Evolutionary conservation across 2,329 filamentous ascomycete species (phyloP).

Genomic region (Cytospora piceicola): DNA sequence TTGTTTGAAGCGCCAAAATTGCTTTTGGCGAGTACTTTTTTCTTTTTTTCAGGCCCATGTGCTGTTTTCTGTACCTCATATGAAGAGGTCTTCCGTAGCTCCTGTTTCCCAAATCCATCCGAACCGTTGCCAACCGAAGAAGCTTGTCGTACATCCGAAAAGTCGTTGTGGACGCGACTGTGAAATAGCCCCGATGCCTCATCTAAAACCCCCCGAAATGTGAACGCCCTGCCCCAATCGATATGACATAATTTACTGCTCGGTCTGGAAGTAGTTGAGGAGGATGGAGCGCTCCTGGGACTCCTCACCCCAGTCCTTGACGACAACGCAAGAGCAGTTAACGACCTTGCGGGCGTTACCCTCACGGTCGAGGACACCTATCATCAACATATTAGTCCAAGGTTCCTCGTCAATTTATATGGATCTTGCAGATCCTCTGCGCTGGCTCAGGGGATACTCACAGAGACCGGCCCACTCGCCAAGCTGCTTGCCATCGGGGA

Average conservation of each 20-base stretch:
- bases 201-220: slow-evolving; percentile 42
- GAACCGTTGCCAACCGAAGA: slow-evolving; percentile 50
- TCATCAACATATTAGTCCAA: slow-evolving; percentile 21
- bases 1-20: neutral
- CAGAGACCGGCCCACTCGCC: slow-evolving; percentile 99
- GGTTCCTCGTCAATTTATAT: too few species aligned
- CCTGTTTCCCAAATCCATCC: slow-evolving; percentile 43
- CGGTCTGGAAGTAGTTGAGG: slow-evolving; percentile 99
- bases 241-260: slow-evolving; percentile 60
- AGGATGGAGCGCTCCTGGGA: slow-evolving; percentile 98
- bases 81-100: slow-evolving; percentile 38
- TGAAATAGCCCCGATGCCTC: slow-evolving; percentile 38
- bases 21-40: slow-evolving; percentile 29
- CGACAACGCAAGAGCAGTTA: slow-evolving; percentile 99
- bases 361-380: slow-evolving; percentile 97
- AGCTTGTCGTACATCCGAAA: slow-evolving; percentile 52
- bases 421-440: neutral
- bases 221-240: slow-evolving; percentile 31
- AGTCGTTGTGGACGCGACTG: slow-evolving; percentile 42
- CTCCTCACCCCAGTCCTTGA: slow-evolving; percentile 99
- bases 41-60: slow-evolving; percentile 34
- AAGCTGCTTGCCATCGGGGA: slow-evolving; percentile 98
- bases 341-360: slow-evolving; percentile 99
- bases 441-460: slow-evolving; percentile 60
- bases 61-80: slow-evolving; percentile 40